Conservation (phyloP, 2,329 filamentous ascomycete genomes). For the Botryotinia convoluta region DNA sequence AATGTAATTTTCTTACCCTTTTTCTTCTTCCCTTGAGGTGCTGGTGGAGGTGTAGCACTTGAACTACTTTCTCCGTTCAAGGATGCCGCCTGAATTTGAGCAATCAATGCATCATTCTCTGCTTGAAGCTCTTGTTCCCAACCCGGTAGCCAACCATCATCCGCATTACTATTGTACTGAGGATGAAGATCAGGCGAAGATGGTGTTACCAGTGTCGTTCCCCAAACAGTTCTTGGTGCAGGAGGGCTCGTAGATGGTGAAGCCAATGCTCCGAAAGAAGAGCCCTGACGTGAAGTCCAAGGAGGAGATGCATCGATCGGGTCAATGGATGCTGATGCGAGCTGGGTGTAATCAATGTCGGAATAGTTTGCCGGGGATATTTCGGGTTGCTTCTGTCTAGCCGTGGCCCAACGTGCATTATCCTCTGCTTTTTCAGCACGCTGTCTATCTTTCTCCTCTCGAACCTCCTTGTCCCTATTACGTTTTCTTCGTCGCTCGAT, state of each 20-base stretch:
- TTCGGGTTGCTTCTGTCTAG: conserved; percentile 54
- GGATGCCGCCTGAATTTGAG: conserved; percentile 57
- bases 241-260: conserved; percentile 80
- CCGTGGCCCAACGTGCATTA: conserved; percentile 59
- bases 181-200: conserved; percentile 54
- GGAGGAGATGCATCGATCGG: conserved; percentile 48
- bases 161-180: conserved; percentile 39
- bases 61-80: conserved; percentile 37
- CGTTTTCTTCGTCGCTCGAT: conserved; percentile 61
- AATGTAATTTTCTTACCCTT: conserved; percentile 71
- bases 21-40: conserved; percentile 53
- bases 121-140: conserved; percentile 75
- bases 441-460: conserved; percentile 67
- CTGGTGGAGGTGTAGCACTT: conserved; percentile 15
- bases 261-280: conserved; percentile 66
- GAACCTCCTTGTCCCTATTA: conserved; percentile 64
- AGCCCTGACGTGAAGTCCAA: conserved; percentile 54
- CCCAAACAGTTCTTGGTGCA: conserved; percentile 81
- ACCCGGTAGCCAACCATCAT: conserved; percentile 85
- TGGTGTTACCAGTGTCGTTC: conserved; percentile 67
- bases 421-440: conserved; percentile 68
- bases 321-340: conserved; percentile 48
- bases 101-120: conserved; percentile 53
- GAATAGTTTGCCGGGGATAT: conserved; percentile 48
- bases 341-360: conserved; percentile 67